These are phyloP conservation scores for Nothopassalora personata DNA, from an alignment of 2,329 filamentous ascomycete species.

Conservation along the genomic window DNA sequence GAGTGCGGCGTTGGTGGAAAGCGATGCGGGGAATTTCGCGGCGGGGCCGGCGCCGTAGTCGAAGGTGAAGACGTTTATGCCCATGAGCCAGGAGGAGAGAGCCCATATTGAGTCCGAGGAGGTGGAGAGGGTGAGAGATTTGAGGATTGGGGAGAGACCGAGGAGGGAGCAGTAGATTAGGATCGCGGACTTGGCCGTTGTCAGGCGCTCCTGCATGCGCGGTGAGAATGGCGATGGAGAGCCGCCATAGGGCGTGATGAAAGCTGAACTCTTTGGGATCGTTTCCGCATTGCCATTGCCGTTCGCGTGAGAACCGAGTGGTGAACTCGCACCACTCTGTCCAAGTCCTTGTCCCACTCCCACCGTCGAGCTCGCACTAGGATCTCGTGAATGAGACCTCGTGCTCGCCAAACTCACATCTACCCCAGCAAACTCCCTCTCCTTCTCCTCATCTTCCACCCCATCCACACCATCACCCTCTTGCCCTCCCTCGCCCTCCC, in stretches of 20 bases:
- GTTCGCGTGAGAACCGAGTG: background rate
- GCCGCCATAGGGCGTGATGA: slow-evolving; percentile 34
- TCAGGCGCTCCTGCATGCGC: slow-evolving; percentile 59
- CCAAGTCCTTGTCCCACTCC: background rate
- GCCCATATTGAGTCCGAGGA: slow-evolving; percentile 96
- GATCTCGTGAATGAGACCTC: background rate
- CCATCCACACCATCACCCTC: slow-evolving; percentile 31
- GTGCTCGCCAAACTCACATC: background rate
- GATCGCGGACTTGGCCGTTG: slow-evolving; percentile 84
- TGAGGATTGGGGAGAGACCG: slow-evolving; percentile 88
- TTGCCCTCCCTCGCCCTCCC: slow-evolving; percentile 54
- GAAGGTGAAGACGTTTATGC: slow-evolving; percentile 96
- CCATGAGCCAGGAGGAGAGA: slow-evolving; percentile 85
- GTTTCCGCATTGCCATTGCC: background rate
- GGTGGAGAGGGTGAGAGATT: slow-evolving; percentile 89
- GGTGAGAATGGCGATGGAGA: slow-evolving; percentile 43
- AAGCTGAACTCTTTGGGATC: slow-evolving; percentile 11
- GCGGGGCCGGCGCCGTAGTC: slow-evolving; percentile 75
- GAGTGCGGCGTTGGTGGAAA: slow-evolving; percentile 91
- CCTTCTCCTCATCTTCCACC: slow-evolving; percentile 1
- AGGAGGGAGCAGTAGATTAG: slow-evolving; percentile 90
- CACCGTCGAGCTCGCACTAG: background rate
- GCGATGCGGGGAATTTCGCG: slow-evolving; percentile 62
- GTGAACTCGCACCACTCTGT: background rate
- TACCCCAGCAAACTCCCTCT: slow-evolving; percentile 2